phyloP scores from a whole-genome alignment of 805 yeast genomes.

The Saccharomycopsis babjevae region DNA sequence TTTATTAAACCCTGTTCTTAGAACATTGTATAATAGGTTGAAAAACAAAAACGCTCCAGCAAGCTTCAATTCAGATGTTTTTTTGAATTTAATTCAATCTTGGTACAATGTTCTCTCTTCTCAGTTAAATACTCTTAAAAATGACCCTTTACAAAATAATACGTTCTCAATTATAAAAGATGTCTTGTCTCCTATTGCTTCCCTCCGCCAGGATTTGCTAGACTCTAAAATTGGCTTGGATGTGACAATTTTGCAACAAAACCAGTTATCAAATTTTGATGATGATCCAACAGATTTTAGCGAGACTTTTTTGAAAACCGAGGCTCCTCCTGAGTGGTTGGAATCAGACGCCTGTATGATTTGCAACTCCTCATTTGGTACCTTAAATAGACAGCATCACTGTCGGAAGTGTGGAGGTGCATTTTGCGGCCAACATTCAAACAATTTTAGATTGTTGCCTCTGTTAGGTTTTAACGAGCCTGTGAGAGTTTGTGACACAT shows the following conservation, averaged over 20 bases:
- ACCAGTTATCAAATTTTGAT: conserved; percentile 25
- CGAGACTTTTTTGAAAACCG: conserved; percentile 61
- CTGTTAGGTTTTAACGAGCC: conserved; percentile 79
- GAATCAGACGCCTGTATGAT: conserved; percentile 95
- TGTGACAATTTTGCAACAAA: conserved; percentile 69
- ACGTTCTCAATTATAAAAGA: conserved; percentile 46
- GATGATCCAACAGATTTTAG: conserved; percentile 22
- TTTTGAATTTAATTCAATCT: background rate
- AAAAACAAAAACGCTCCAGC: background rate
- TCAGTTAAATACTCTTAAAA: conserved; percentile 7
- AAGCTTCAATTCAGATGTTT: background rate
- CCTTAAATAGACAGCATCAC: conserved; percentile 88
- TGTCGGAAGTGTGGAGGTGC: conserved; percentile 97
- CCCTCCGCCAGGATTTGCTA: conserved; percentile 18
- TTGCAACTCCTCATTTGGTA: conserved; percentile 69
- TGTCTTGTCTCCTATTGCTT: conserved; percentile 13
- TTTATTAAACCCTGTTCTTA: background rate
- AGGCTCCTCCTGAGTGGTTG: conserved; percentile 95
- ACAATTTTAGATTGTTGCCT: conserved; percentile 59
- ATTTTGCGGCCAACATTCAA: conserved; percentile 78
- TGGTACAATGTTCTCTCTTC: conserved; percentile 8
- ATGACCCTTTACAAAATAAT: conserved; percentile 19
- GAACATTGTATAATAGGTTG: background rate
- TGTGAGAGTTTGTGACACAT: conserved; percentile 89
- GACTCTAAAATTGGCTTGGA: conserved; percentile 56